Percentiles rank a stretch among this genome's conserved stretches.
Conservation (phyloP, 148 eudicot species). For the Arbutus unedo region DNA sequence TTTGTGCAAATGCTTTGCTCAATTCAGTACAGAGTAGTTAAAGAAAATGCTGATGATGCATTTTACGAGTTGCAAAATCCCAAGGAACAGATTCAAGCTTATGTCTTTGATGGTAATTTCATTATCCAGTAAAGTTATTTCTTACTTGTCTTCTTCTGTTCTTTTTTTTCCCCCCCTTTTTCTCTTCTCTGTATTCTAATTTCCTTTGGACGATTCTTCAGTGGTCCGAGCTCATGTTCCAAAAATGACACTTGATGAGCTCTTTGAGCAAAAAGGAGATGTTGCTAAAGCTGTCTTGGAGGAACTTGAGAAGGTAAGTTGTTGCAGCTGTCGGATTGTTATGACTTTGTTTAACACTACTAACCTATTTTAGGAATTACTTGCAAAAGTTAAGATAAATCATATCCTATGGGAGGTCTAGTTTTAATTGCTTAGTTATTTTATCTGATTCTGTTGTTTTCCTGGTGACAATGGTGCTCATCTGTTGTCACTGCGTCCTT, state of each 20-base stretch:
- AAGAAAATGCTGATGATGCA: slow-evolving; percentile 86
- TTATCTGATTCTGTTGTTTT: neutral
- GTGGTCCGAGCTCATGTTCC: slow-evolving; percentile 97
- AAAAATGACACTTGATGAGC: slow-evolving; percentile 81
- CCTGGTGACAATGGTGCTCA: neutral
- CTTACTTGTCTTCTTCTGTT: neutral
- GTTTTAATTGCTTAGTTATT: neutral
- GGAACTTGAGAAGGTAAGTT: slow-evolving; percentile 91
- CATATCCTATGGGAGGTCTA: neutral
- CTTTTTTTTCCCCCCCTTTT: neutral
- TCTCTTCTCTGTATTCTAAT: neutral
- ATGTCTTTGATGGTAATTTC: slow-evolving; percentile 85
- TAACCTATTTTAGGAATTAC: neutral
- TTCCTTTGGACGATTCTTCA: slow-evolving; percentile 14
- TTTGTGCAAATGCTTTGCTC: slow-evolving; percentile 92
- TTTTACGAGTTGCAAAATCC: slow-evolving; percentile 95
- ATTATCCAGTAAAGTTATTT: neutral
- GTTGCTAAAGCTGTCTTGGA: slow-evolving; percentile 84
- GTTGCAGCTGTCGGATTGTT: neutral
- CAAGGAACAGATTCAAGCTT: slow-evolving; percentile 88
- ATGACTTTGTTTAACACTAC: too few species aligned
- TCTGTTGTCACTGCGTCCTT: neutral
- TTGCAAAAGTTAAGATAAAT: too few species aligned
- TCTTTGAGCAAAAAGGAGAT: slow-evolving; percentile 94
- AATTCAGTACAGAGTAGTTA: slow-evolving; percentile 85